Conservation (phyloP, 495 filamentous ascomycete genomes). For the Lentithecium fluviatile region DNA sequence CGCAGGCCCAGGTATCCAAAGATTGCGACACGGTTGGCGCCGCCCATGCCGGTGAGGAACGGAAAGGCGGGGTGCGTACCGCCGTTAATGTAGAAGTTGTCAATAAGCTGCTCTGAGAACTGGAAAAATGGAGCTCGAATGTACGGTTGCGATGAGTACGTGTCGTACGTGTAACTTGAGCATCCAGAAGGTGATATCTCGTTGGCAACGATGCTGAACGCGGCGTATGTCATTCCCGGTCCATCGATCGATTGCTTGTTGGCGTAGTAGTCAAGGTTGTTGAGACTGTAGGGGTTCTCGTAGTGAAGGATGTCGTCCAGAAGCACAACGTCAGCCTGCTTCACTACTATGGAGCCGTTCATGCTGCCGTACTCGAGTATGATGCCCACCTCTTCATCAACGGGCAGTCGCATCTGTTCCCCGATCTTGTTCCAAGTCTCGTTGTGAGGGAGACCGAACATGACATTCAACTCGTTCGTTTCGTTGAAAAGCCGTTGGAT, state of each 20-base stretch:
- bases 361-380: slow-evolving; percentile 67
- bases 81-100: slow-evolving; percentile 63
- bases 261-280: slow-evolving; percentile 64
- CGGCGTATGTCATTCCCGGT: slow-evolving; percentile 67
- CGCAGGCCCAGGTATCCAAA: slow-evolving; percentile 64
- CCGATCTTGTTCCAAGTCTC: slow-evolving; percentile 44
- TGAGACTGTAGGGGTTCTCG: slow-evolving; percentile 56
- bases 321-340: slow-evolving; percentile 65
- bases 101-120: slow-evolving; percentile 68
- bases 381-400: slow-evolving; percentile 50
- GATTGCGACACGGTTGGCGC: slow-evolving; percentile 60
- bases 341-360: slow-evolving; percentile 62
- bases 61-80: slow-evolving; percentile 66
- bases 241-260: slow-evolving; percentile 62
- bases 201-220: slow-evolving; percentile 61
- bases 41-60: slow-evolving; percentile 67
- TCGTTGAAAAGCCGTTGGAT: slow-evolving; percentile 57
- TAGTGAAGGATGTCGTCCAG: slow-evolving; percentile 59
- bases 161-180: slow-evolving; percentile 61
- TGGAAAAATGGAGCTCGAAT: slow-evolving; percentile 58
- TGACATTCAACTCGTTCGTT: slow-evolving; percentile 56
- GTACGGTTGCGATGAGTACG: slow-evolving; percentile 57
- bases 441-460: slow-evolving; percentile 54
- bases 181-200: slow-evolving; percentile 60
- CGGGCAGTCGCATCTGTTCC: slow-evolving; percentile 43